Percentiles rank a stretch among this genome's conserved stretches.
These are phyloP conservation scores for Botrytis hyacinthi DNA, from an alignment of 2,329 filamentous ascomycete genomes.

Conservation along the genomic window DNA sequence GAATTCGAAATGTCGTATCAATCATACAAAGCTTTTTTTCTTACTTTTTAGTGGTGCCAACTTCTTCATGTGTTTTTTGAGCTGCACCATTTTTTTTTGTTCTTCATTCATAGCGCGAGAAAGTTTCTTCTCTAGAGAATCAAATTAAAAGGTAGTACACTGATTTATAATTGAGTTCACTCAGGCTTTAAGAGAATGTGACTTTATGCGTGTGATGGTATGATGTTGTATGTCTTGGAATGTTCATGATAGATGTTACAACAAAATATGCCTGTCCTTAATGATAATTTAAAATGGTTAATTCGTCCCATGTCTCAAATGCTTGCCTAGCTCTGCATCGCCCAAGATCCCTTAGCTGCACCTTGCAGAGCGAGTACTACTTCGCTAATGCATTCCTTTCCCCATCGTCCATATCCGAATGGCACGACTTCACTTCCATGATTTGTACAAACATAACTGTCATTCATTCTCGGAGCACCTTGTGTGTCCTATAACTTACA, in stretches of 20 bases:
- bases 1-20: constrained; percentile 35
- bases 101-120: constrained; percentile 27
- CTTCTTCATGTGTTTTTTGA: constrained; percentile 28
- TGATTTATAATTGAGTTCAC: constrained; percentile 17
- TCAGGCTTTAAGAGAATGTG: not conserved
- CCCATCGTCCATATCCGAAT: not conserved
- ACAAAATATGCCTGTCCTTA: not conserved
- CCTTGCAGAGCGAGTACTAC: not conserved
- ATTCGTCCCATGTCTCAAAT: not conserved
- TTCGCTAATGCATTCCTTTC: not conserved
- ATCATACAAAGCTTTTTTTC: constrained; percentile 36
- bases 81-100: constrained; percentile 24
- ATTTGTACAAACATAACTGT: not conserved
- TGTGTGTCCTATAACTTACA: not conserved
- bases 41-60: constrained; percentile 25
- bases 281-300: not conserved
- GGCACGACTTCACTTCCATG: not conserved
- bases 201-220: not conserved
- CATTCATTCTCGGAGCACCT: constrained; percentile 5
- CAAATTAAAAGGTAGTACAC: constrained; percentile 32
- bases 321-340: not conserved
- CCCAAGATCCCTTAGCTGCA: not conserved
- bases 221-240: not conserved
- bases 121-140: constrained; percentile 27
- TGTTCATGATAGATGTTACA: not conserved